Evolutionary conservation across 148 eudicot species (phyloP), one percentile per base, ranked within the genome.

Genomic region (Hydrangea macrophylla): DNA sequence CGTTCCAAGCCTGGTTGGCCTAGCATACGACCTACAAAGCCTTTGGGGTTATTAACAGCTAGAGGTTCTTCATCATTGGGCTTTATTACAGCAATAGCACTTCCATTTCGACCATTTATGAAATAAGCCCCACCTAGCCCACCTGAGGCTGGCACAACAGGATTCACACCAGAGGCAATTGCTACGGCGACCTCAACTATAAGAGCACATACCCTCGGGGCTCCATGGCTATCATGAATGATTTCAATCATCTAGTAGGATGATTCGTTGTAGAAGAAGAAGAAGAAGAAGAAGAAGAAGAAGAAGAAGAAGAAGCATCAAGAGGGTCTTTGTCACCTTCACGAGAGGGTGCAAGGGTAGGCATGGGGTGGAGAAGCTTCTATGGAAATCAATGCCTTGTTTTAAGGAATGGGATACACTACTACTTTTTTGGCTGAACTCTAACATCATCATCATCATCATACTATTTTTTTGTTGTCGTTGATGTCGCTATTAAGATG

Each of bases 111-210:
- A 28, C 69, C 59, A 4, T 68, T 70, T 13, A 89, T 25, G 45
- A 82, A 79, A 78, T 89, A 86, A 2, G 92, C 89, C n/a, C 96
- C 96, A 10, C 96, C 96, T 25, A 89, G 84, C 55, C 92, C 96
- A 61, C 74, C 78, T 9, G 84, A 71, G 7, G 82, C 67, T 0
- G 86, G 88, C 69, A n/a, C n/a, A n/a, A 75, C 77, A 4, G 82
- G 85, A 24, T 62, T 68, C 37, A 80, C 70, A 9, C 87, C 92
- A 31, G 83, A 79, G 36, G 89, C 92, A 67, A 85, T 65, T 18
- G 96, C 87, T 45, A 86, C 82, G 55, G 92, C 84, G 58, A 85
- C 92, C 73, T 89, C 96, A 10, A 74, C 86, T 5, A 85, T 88
- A 56, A 89, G 77, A 23, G 85, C 84, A 24, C 84, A 81, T 1